Evolutionary conservation across 2,329 filamentous ascomycete genomes (phyloP), one percentile per base, ranked within the genome.

Genomic region (Colletotrichum sp.): DNA sequence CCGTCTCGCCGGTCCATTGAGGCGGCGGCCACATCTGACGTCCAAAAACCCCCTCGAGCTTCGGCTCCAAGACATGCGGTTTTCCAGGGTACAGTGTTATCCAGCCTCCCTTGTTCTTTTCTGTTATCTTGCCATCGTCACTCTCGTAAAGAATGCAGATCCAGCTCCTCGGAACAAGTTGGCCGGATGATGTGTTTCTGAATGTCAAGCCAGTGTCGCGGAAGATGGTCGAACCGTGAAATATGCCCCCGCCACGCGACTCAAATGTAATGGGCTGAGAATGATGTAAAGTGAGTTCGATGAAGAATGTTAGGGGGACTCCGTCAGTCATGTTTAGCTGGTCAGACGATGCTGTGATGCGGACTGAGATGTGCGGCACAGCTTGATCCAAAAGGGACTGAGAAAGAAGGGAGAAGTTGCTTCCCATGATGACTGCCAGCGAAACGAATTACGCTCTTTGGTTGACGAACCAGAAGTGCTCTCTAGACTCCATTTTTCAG

Each of bases 101-200:
- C 55, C 55, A 59, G 0, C 55, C 21, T 16, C 6, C 13, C 1
- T 59, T 12, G 13, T 9, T 18, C 0, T 18, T 0, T 21, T 52
- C n/a, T 0, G n/a, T 52, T 52, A 52, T 21, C 15, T 57, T 16
- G 0, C 4, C 5, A 4, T 24, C 21, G 13, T 10, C 21, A 0
- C 1, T 1, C 1, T 57, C 52, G 12, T 1, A 0, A 24, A 8
- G 7, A 18, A 57, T 16, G 52, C 7, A 10, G 21, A 57, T 26
- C 7, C 6, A 7, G 21, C 21, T 12, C 13, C 52, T 24, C 24
- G 52, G 52, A 2, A 59, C 24, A 24, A 24, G 55, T 12, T 59
- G 21, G 15, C 55, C 55, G 6, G 55, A 4, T 0, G 55, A 24
- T 16, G 55, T 59, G 55, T 59, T 8, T 16, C 7, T 59, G 55